Evolutionary conservation across 441 rosid genomes (phyloP).

Genomic region (Gossypium aridum): DNA sequence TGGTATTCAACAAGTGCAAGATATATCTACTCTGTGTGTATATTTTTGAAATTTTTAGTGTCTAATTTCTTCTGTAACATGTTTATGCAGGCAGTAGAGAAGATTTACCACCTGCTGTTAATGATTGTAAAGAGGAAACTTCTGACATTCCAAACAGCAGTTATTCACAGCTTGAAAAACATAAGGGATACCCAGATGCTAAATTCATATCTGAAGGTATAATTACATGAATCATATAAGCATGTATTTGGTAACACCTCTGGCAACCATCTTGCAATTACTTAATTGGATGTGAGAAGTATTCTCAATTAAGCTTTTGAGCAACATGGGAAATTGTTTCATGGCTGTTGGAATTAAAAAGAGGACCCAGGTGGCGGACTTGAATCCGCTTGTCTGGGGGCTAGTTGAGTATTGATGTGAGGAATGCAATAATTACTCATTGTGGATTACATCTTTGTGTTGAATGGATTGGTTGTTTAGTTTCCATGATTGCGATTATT

Average conservation of each 20-base stretch:
- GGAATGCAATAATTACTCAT: neutral
- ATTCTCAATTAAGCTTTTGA: neutral
- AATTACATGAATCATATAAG: neutral
- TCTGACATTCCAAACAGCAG: constrained; percentile 32
- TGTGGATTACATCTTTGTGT: neutral
- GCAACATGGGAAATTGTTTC: neutral
- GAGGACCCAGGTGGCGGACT: neutral
- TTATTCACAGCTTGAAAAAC: constrained; percentile 32
- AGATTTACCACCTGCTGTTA: constrained; percentile 40
- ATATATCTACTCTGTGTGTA: constrained; percentile 6
- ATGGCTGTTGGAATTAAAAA: constrained; percentile 15
- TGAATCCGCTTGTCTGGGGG: constrained; percentile 5
- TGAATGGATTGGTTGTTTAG: neutral
- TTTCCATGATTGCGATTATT: neutral
- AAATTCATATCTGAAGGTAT: constrained; percentile 44
- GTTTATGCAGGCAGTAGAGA: constrained; percentile 67
- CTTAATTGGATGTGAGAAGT: neutral
- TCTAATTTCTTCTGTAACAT: constrained; percentile 20
- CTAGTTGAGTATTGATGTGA: neutral
- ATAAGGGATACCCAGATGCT: constrained; percentile 28
- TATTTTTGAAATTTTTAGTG: neutral
- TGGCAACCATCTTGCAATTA: neutral
- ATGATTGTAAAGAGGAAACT: constrained; percentile 47
- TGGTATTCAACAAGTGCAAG: constrained; percentile 39
- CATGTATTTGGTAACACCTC: constrained; percentile 4